These are phyloP conservation scores for Colletotrichum ledebouriae DNA, from an alignment of 2,329 filamentous ascomycete genomes.

Conservation along the genomic window DNA sequence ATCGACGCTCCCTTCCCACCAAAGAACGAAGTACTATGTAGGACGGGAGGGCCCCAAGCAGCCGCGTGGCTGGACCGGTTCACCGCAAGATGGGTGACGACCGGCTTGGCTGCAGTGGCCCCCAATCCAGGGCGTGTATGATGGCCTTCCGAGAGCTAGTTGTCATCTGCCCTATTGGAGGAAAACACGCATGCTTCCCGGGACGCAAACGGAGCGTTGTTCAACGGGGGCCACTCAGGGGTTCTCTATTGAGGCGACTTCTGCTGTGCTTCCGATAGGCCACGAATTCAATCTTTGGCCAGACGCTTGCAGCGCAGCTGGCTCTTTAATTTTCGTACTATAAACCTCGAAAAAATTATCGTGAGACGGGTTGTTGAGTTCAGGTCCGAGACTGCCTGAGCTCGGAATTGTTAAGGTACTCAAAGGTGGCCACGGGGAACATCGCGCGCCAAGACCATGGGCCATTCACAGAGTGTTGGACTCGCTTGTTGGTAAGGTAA, in stretches of 20 bases:
- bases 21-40: background rate
- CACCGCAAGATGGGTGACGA: constrained; percentile 33
- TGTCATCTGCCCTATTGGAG: constrained; percentile 28
- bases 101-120: background rate
- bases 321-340: no score
- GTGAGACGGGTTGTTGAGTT: no score
- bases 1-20: constrained; percentile 5
- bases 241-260: constrained; percentile 4
- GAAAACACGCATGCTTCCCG: constrained; percentile 17
- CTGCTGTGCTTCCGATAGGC: constrained; percentile 6
- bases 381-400: no score
- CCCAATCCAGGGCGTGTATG: constrained; percentile 37
- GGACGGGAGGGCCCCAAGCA: constrained; percentile 6
- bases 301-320: background rate
- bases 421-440: no score
- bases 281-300: background rate
- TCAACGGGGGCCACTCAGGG: constrained; percentile 14
- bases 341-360: no score
- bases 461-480: no score
- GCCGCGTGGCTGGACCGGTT: constrained; percentile 21
- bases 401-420: no score
- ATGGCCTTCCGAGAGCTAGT: constrained; percentile 28
- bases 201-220: constrained; percentile 23
- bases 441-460: no score
- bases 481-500: background rate